These are phyloP conservation scores for Oehlia diaphana DNA, from an alignment of 192 early-diverging fungal species.

Conservation along the genomic window DNA sequence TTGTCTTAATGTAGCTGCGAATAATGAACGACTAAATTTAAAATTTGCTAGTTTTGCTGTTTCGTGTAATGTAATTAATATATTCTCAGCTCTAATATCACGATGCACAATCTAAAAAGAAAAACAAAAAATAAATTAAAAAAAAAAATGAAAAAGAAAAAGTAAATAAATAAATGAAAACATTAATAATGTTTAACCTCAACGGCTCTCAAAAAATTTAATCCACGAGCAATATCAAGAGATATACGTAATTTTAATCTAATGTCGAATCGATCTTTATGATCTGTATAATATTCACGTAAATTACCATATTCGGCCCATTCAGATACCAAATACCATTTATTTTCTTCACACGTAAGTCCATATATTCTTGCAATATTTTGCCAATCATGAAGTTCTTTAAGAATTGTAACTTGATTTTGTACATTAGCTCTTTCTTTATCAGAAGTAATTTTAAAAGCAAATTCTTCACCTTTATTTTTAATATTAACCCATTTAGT, in stretches of 20 bases:
- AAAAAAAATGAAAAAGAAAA: too few species aligned
- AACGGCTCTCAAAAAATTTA: not conserved
- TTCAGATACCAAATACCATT: slow-evolving; percentile 7
- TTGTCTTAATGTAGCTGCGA: too few species aligned
- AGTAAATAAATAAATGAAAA: too few species aligned
- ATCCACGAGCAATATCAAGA: slow-evolving; percentile 17
- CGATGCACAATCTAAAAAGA: not conserved
- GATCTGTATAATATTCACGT: not conserved
- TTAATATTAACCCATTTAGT: not conserved
- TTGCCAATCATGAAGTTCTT: not conserved
- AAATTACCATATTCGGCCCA: slow-evolving; percentile 23
- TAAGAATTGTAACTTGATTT: slow-evolving; percentile 10
- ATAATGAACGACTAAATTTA: too few species aligned
- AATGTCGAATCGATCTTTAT: not conserved
- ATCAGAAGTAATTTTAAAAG: not conserved
- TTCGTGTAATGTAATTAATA: not conserved
- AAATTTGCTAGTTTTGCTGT: too few species aligned
- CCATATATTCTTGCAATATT: slow-evolving; percentile 23
- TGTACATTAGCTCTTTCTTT: not conserved
- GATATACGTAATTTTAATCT: slow-evolving; percentile 6
- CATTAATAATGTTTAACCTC: too few species aligned
- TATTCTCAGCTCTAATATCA: not conserved
- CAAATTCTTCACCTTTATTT: not conserved
- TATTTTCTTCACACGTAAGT: not conserved
- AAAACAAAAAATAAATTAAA: too few species aligned